These are phyloP conservation scores for Nakazawaea wyomingensis DNA, from an alignment of 805 yeast species.

Conservation along the genomic window DNA sequence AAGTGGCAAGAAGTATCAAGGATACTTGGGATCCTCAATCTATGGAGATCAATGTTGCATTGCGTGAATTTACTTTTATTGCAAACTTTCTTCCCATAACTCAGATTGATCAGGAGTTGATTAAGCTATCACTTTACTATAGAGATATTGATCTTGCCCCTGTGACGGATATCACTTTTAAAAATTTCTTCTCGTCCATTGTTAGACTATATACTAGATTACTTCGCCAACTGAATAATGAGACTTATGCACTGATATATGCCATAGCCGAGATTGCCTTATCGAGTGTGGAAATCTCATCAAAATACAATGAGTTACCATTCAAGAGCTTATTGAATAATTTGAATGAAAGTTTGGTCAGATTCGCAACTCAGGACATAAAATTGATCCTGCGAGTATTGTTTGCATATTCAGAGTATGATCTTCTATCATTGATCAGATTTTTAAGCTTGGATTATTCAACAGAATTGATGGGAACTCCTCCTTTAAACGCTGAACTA, in stretches of 20 bases:
- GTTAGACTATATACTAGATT: constrained; percentile 13
- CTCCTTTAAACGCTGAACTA: not conserved
- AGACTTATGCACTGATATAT: not conserved
- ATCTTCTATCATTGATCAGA: not conserved
- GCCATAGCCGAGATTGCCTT: constrained; percentile 11
- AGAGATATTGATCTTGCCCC: constrained; percentile 6
- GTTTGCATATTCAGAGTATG: not conserved
- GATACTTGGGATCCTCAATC: constrained; percentile 21
- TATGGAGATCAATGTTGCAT: constrained; percentile 25
- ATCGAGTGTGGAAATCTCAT: constrained; percentile 15
- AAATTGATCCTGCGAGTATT: not conserved
- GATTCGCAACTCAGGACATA: not conserved
- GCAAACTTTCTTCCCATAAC: not conserved
- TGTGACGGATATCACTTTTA: constrained; percentile 1
- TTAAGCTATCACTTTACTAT: not conserved
- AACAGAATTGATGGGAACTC: not conserved
- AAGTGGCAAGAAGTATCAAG: constrained; percentile 20
- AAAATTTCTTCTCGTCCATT: constrained; percentile 10
- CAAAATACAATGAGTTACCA: constrained; percentile 10
- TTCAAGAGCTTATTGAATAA: not conserved
- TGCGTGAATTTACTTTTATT: constrained; percentile 18
- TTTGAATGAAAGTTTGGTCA: not conserved
- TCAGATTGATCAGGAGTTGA: constrained; percentile 12
- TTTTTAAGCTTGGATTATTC: constrained; percentile 8
- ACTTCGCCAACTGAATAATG: constrained; percentile 6